Evolutionary conservation across 1,284 basidiomycete species (phyloP).

Genomic region (Melampsora larici-populina): DNA sequence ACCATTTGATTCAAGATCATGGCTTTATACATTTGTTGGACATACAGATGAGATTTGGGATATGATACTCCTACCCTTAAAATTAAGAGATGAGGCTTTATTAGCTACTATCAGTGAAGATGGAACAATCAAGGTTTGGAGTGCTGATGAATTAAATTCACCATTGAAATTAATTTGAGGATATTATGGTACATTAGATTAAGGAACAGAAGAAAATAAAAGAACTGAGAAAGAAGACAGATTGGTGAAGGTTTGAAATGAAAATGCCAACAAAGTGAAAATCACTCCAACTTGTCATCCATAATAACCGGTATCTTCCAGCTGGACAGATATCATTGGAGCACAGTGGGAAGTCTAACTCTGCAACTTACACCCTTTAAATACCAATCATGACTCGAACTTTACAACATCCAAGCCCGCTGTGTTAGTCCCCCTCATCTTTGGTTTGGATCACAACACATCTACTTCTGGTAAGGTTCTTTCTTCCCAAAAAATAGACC

Average conservation of each 20-base stretch:
- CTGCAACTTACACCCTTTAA: too few relatives aligned
- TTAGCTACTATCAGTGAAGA: conserved; percentile 87
- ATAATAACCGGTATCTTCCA: too few relatives aligned
- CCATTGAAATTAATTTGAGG: conserved; percentile 72
- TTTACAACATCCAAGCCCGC: too few relatives aligned
- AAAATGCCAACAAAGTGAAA: conserved; percentile 49
- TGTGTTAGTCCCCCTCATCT: too few relatives aligned
- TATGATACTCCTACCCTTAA: conserved; percentile 64
- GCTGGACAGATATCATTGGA: too few relatives aligned
- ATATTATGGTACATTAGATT: conserved; percentile 59
- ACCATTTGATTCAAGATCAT: conserved; percentile 74
- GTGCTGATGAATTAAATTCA: conserved; percentile 59
- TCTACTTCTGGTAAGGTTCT: too few relatives aligned
- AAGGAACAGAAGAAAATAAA: conserved; percentile 52
- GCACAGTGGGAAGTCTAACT: too few relatives aligned
- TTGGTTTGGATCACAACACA: too few relatives aligned
- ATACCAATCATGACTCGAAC: too few relatives aligned
- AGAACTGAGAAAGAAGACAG: conserved; percentile 45
- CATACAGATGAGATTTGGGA: conserved; percentile 97
- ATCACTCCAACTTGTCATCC: conserved; percentile 74
- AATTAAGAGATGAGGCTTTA: too few relatives aligned
- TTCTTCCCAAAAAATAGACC: too few relatives aligned
- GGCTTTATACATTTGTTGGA: conserved; percentile 74
- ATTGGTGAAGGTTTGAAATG: conserved; percentile 42
- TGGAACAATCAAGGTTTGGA: conserved; percentile 89